Evolutionary conservation across 2,329 filamentous ascomycete species (phyloP).

Genomic region (Phaeosphaeriaceae sp.): DNA sequence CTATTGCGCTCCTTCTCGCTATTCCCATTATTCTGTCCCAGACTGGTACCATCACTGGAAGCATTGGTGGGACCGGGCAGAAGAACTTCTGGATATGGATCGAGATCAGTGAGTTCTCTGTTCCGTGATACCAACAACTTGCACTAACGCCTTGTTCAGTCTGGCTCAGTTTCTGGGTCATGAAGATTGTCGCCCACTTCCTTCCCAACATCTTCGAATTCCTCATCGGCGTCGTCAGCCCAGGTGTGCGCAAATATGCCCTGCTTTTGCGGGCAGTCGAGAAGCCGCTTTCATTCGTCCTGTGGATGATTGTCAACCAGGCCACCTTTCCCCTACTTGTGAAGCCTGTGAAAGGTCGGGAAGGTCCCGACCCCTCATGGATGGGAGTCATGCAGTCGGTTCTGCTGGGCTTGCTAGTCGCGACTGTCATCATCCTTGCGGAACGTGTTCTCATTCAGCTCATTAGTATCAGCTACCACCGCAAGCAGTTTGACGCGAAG

Average conservation of each 20-base stretch:
- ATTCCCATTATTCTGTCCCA: conserved; percentile 70
- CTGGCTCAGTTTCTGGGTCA: conserved; percentile 69
- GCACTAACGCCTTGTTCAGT: conserved; percentile 41
- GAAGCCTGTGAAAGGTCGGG: background rate
- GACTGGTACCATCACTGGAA: conserved; percentile 46
- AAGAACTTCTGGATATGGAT: conserved; percentile 71
- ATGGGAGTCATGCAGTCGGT: conserved; percentile 66
- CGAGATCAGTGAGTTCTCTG: conserved; percentile 58
- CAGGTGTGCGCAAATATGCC: conserved; percentile 69
- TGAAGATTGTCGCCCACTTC: conserved; percentile 66
- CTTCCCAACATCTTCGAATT: conserved; percentile 67
- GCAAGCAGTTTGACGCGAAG: conserved; percentile 78
- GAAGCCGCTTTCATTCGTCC: conserved; percentile 66
- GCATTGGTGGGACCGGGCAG: conserved; percentile 63
- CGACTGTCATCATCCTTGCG: conserved; percentile 73
- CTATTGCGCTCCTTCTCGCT: conserved; percentile 64
- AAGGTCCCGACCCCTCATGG: conserved; percentile 50
- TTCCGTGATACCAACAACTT: background rate
- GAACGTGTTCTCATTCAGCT: conserved; percentile 82
- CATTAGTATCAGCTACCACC: conserved; percentile 85
- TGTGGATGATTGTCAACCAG: conserved; percentile 66
- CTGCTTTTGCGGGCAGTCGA: conserved; percentile 65
- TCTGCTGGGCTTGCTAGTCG: conserved; percentile 71
- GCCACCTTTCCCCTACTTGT: conserved; percentile 63
- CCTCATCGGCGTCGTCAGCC: conserved; percentile 68